Conservation (phyloP, 768 basidiomycete species). For the Auriscalpium orientale region DNA sequence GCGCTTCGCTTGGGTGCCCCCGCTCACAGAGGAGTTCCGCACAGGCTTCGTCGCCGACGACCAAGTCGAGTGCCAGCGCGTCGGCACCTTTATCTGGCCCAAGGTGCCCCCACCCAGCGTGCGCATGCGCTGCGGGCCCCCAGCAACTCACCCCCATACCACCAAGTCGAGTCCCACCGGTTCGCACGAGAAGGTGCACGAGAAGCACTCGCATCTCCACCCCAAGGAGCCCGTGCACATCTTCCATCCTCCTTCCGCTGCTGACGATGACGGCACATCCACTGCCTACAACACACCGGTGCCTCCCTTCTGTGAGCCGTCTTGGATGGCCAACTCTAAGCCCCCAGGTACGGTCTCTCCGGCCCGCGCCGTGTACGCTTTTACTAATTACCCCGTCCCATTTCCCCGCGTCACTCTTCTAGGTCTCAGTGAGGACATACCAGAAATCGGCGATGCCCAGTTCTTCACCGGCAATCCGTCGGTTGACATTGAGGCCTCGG, state of each 20-base stretch:
- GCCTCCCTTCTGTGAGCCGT: too few species aligned
- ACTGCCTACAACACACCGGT: too few species aligned
- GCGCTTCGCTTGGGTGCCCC: conserved; percentile 41
- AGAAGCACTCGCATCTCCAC: background rate
- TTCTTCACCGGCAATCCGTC: background rate
- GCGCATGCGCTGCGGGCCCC: background rate
- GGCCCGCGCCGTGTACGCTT: too few species aligned
- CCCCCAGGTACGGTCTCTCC: background rate
- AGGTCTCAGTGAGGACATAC: background rate
- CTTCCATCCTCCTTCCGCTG: background rate
- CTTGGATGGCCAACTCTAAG: background rate
- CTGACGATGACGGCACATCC: background rate
- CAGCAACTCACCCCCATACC: background rate
- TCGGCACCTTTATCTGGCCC: conserved; percentile 45
- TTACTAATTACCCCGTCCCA: too few species aligned
- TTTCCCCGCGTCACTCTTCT: background rate
- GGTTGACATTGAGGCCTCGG: conserved; percentile 20
- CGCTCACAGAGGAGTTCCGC: conserved; percentile 31
- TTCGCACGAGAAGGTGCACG: too few species aligned
- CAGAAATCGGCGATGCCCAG: conserved; percentile 3
- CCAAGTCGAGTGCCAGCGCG: conserved; percentile 33
- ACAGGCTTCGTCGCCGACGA: conserved; percentile 35
- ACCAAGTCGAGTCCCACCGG: too few species aligned
- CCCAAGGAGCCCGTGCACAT: background rate
- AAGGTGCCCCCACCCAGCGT: conserved; percentile 22